Conservation (phyloP, 306 rosid genomes). For the Sicyos baderoa region DNA sequence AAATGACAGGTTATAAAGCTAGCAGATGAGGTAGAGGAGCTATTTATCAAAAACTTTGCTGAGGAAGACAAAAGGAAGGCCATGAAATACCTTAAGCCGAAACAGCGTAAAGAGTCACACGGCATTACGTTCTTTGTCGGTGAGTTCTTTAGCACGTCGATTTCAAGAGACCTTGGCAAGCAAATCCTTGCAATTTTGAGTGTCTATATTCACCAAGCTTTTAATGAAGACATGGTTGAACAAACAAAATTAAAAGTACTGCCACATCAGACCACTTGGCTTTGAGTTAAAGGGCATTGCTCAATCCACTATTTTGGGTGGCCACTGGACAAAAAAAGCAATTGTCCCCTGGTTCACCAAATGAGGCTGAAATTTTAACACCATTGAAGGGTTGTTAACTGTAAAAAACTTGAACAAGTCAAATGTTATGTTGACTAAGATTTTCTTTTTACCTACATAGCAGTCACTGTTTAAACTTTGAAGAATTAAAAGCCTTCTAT, state of each 20-base stretch:
- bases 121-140: constrained; percentile 85
- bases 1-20: constrained; percentile 63
- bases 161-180: constrained; percentile 7
- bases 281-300: constrained; percentile 29
- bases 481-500: not conserved
- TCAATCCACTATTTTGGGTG: constrained; percentile 33
- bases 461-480: constrained; percentile 1
- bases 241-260: constrained; percentile 2
- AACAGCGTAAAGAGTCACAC: constrained; percentile 71
- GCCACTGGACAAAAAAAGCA: constrained; percentile 35
- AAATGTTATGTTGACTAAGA: too few relatives aligned
- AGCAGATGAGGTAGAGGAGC: constrained; percentile 78
- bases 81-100: constrained; percentile 91
- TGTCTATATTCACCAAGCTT: not conserved
- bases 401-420: not conserved
- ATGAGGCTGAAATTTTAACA: constrained; percentile 5
- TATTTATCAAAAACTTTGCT: constrained; percentile 57
- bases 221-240: not conserved
- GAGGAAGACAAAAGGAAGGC: constrained; percentile 76
- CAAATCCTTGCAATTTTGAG: not conserved
- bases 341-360: constrained; percentile 33
- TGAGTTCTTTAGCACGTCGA: constrained; percentile 28
- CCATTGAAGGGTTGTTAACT: constrained; percentile 5
- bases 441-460: too few relatives aligned
- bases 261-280: constrained; percentile 35